Base-by-base conservation (phyloP, 306 rosid genomes). In the Psophocarpus tetragonolobus region DNA sequence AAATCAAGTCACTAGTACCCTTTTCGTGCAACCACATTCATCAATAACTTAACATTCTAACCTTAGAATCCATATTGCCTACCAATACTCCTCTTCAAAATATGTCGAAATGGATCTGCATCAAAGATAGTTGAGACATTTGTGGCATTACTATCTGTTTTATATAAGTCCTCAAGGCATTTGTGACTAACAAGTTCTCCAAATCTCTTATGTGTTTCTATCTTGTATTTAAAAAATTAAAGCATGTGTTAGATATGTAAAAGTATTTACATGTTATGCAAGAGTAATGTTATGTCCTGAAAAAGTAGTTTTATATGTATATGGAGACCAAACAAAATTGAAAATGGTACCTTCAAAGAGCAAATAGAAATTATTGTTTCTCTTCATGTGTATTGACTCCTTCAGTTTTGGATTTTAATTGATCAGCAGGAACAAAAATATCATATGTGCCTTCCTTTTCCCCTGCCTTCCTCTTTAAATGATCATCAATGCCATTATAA, bases 321-420 rank as follows among this genome's bases (percentile, higher is more conserved):
- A 73, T 38, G 42, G 72, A 73, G 42, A 62, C 74, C 61, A 80
- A 50, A 38, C 24, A 81, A 53, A 78, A 45, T 63, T 62, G 79
- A 75, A 85, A 89, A 75, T 15, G 62, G 56, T 90, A 90, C 95
- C 91, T 88, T 74, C 72, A 26, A 73, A 75, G 35, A 79, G 61
- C 21, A 68, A 76, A 54, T n/a, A 76, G 70, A 69, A 84, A 71
- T 80, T 83, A 91, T 3, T 73, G 80, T 74, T 80, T 81, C 60
- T 50, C 77, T 30, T 69, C 75, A 29, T 68, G 15, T 26, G 20
- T 23, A 38, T 64, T 47, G 30, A 3, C 61, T 75, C 64, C 76
- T 77, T 48, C 80, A 33, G 6, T 6, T 57, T 58, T 48, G 17
- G 88, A 77, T 84, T 47, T 81, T 66, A 74, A 50, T 45, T 85